Evolutionary conservation across 805 yeast genomes (phyloP).

Genomic region (Wickerhamiella lipophila): DNA sequence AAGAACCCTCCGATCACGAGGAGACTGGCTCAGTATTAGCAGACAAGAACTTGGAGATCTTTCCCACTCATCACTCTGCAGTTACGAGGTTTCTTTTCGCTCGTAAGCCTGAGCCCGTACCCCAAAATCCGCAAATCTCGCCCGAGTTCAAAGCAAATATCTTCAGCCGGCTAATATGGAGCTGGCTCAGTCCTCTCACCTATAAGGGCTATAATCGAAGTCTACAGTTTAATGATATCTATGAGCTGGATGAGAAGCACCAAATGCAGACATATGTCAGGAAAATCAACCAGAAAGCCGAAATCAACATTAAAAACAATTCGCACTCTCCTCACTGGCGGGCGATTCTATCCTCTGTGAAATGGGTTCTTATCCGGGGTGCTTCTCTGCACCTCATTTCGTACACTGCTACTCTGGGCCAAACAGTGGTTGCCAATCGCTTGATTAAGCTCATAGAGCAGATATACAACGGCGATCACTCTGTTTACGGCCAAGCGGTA

Average conservation of each 20-base stretch:
- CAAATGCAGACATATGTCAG: constrained; percentile 15
- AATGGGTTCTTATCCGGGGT: constrained; percentile 12
- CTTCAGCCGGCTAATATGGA: constrained; percentile 35
- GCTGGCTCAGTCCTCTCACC: constrained; percentile 45
- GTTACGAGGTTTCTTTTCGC: constrained; percentile 15
- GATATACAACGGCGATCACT: constrained; percentile 13
- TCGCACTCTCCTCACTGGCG: constrained; percentile 4
- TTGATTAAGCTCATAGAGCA: constrained; percentile 13
- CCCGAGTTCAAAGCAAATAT: constrained; percentile 27
- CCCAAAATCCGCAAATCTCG: constrained; percentile 14
- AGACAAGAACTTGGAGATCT: not conserved
- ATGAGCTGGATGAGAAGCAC: constrained; percentile 15
- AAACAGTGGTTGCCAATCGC: constrained; percentile 20
- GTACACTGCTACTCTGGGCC: constrained; percentile 19
- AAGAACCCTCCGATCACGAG: no score
- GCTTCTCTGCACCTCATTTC: constrained; percentile 11
- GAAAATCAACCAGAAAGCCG: constrained; percentile 16
- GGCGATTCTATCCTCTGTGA: constrained; percentile 21
- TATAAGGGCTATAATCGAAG: constrained; percentile 21
- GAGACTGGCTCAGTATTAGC: no score
- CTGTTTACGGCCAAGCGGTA: constrained; percentile 37
- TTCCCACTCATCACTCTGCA: constrained; percentile 13
- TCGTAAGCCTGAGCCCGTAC: constrained; percentile 20
- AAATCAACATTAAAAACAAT: constrained; percentile 3
- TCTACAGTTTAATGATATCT: constrained; percentile 21